These are phyloP conservation scores for Moesziomyces parantarcticus DNA, from an alignment of 1,284 basidiomycete genomes.

Conservation along the genomic window DNA sequence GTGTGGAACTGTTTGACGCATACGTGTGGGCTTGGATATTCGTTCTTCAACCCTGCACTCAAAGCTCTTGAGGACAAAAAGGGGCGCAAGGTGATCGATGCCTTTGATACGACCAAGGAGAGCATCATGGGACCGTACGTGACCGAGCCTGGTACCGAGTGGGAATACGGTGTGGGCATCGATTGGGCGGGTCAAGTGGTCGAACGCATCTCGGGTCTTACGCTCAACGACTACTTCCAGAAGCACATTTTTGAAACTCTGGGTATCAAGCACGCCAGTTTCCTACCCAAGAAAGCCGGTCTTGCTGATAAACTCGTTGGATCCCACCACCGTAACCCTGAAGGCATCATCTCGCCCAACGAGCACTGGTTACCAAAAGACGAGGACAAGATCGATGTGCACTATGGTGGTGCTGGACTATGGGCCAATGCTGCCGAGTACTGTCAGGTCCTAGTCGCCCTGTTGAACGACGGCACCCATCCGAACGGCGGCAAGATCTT, in stretches of 20 bases:
- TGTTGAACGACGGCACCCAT: constrained; percentile 57
- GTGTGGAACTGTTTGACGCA: constrained; percentile 52
- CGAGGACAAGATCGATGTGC: constrained; percentile 52
- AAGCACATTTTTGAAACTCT: constrained; percentile 57
- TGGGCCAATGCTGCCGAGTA: constrained; percentile 47
- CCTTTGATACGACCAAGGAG: constrained; percentile 23
- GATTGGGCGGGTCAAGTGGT: constrained; percentile 57
- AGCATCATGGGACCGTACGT: constrained; percentile 37
- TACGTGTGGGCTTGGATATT: constrained; percentile 35
- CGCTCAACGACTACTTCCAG: constrained; percentile 53
- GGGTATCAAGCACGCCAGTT: constrained; percentile 49
- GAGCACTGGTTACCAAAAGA: constrained; percentile 40
- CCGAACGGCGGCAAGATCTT: constrained; percentile 54
- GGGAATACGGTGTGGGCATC: constrained; percentile 49
- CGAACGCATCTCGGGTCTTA: constrained; percentile 44
- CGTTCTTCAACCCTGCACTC: constrained; percentile 52
- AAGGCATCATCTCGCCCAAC: constrained; percentile 29
- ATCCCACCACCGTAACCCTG: constrained; percentile 32
- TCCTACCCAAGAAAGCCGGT: constrained; percentile 29
- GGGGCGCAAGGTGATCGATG: constrained; percentile 26
- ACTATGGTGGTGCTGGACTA: constrained; percentile 45
- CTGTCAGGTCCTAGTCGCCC: constrained; percentile 46
- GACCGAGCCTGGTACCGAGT: constrained; percentile 52
- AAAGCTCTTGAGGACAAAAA: constrained; percentile 23
- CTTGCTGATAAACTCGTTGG: constrained; percentile 33